A percentile compares a stretch with the other conserved stretches of the same genome.
Evolutionary conservation across 495 filamentous ascomycete species (phyloP).

Genomic region (Penicillium crystallinum): DNA sequence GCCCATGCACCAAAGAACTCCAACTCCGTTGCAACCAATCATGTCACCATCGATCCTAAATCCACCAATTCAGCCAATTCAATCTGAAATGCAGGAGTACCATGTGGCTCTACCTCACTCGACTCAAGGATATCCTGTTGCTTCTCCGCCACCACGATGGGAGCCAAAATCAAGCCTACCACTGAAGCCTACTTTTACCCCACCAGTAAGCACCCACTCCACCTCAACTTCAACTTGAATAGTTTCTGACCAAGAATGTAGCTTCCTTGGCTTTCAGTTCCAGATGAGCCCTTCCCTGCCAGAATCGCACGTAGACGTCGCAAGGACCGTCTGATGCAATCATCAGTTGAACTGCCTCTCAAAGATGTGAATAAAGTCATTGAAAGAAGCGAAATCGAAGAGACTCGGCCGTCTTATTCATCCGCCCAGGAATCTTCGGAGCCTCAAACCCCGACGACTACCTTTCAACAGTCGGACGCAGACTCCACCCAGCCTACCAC

Average conservation of each 20-base stretch:
- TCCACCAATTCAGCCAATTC: slow-evolving; percentile 23
- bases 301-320: slow-evolving; percentile 38
- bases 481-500: slow-evolving; percentile 67
- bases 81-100: slow-evolving; percentile 33
- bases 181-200: slow-evolving; percentile 47
- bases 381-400: slow-evolving; percentile 17
- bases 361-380: slow-evolving; percentile 31
- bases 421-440: slow-evolving; percentile 42
- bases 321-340: slow-evolving; percentile 32
- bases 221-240: background rate
- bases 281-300: slow-evolving; percentile 61
- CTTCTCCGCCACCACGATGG: slow-evolving; percentile 29
- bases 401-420: slow-evolving; percentile 10
- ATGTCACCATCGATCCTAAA: slow-evolving; percentile 37
- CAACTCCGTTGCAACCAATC: slow-evolving; percentile 38
- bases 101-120: slow-evolving; percentile 24
- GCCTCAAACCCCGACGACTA: slow-evolving; percentile 63
- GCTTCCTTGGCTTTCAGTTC: slow-evolving; percentile 80
- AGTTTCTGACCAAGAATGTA: slow-evolving; percentile 23
- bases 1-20: slow-evolving; percentile 35
- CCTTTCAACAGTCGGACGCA: slow-evolving; percentile 59
- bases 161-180: slow-evolving; percentile 21
- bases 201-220: slow-evolving; percentile 53
- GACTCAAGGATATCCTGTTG: slow-evolving; percentile 22
- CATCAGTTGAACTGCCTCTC: slow-evolving; percentile 45